These are phyloP conservation scores for Dissophora ornata DNA, from an alignment of 192 early-diverging fungal species.

Conservation along the genomic window DNA sequence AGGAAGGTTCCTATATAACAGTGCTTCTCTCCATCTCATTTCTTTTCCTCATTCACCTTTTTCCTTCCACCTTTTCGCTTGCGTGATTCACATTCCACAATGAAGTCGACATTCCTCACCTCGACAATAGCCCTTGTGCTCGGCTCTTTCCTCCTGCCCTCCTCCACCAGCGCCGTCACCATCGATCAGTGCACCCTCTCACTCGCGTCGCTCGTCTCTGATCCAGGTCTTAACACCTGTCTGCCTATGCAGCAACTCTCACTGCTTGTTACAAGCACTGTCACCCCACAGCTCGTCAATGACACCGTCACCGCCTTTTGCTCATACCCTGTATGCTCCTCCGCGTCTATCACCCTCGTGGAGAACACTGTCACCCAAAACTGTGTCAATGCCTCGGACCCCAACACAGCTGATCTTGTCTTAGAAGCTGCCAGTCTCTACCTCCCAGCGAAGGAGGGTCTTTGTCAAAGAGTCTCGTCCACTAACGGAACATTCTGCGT, in stretches of 20 bases:
- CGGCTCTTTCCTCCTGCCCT: constrained; percentile 2
- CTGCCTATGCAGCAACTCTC: constrained; percentile 30
- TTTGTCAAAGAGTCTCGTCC: constrained; percentile 21
- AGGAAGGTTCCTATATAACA: too few relatives aligned
- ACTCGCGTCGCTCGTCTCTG: constrained; percentile 14
- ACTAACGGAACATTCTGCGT: constrained; percentile 40
- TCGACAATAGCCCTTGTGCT: constrained; percentile 2
- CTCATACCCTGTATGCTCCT: constrained; percentile 19
- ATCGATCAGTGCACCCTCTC: constrained; percentile 38
- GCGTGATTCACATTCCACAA: constrained; percentile 6
- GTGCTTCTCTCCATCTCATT: too few relatives aligned
- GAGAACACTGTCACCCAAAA: constrained; percentile 37
- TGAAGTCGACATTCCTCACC: constrained; percentile 35
- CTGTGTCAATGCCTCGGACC: constrained; percentile 33
- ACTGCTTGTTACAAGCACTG: background rate
- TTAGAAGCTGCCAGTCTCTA: constrained; percentile 23
- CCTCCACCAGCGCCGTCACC: background rate
- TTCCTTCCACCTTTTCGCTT: background rate
- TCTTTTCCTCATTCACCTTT: constrained; percentile 1
- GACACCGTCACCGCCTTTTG: constrained; percentile 19
- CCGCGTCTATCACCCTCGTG: constrained; percentile 19
- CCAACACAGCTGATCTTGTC: constrained; percentile 23
- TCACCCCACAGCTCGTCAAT: constrained; percentile 33
- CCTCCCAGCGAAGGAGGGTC: constrained; percentile 14
- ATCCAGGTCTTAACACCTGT: constrained; percentile 39